Evolutionary conservation across 2,329 filamentous ascomycete species (phyloP).

Genomic region (Fusarium beomiforme): DNA sequence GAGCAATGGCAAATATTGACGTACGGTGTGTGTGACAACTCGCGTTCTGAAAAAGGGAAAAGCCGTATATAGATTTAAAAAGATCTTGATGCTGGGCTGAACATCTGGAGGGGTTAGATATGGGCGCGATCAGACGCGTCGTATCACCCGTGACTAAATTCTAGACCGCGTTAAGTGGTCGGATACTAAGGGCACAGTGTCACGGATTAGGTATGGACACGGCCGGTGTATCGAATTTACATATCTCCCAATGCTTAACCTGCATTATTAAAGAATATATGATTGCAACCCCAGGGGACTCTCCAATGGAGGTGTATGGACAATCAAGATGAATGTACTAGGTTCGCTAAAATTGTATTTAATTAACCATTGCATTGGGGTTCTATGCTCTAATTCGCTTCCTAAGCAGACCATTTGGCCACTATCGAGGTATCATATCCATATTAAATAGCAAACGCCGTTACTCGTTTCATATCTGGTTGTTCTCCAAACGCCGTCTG

Average conservation of each 20-base stretch:
- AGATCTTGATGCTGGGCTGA: slow-evolving; percentile 16
- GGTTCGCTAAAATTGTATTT: not conserved
- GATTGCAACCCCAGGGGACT: not conserved
- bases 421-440: slow-evolving; percentile 30
- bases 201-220: not conserved
- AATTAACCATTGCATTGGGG: not conserved
- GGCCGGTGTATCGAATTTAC: not conserved
- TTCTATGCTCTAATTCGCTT: not conserved
- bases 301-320: not conserved
- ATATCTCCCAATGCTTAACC: no score
- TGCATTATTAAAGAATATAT: not conserved
- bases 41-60: not conserved
- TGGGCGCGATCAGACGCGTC: slow-evolving; percentile 36
- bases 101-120: slow-evolving; percentile 31
- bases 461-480: slow-evolving; percentile 2
- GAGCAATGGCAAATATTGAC: slow-evolving; percentile 21
- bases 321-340: not conserved
- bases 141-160: slow-evolving; percentile 23
- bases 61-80: not conserved
- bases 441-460: slow-evolving; percentile 11
- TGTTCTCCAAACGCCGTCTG: slow-evolving; percentile 31
- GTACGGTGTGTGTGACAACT: not conserved
- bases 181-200: not conserved
- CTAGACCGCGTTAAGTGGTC: slow-evolving; percentile 37
- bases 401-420: slow-evolving; percentile 8